phyloP scores from a whole-genome alignment of 257 asterid genomes.

The Leptodermis oblonga region DNA sequence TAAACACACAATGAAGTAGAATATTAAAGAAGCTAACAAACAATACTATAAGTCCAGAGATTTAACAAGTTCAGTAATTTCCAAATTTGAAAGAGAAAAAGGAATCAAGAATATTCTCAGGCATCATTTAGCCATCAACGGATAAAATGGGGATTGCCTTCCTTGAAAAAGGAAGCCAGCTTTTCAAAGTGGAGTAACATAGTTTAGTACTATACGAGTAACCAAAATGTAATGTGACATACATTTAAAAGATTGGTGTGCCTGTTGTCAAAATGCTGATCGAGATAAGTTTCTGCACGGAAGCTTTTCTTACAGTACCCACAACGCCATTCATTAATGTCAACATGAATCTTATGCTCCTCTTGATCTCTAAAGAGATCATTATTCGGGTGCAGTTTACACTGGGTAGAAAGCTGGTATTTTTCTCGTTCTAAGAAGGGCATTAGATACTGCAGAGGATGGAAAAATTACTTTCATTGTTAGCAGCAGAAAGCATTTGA shows the following conservation, averaged over 20 bases:
- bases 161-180: background rate
- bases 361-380: conserved; percentile 90
- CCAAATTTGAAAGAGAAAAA: background rate
- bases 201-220: background rate
- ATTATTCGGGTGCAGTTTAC: conserved; percentile 77
- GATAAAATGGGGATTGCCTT: background rate
- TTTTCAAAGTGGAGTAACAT: background rate
- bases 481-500: background rate
- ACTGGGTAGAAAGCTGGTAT: conserved; percentile 55
- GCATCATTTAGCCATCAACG: background rate
- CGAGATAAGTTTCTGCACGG: conserved; percentile 76
- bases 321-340: conserved; percentile 83
- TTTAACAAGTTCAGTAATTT: background rate
- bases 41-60: background rate
- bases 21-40: background rate
- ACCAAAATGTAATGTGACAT: conserved; percentile 28
- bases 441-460: conserved; percentile 62
- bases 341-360: conserved; percentile 76
- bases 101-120: background rate
- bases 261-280: conserved; percentile 92
- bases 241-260: conserved; percentile 85
- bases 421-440: conserved; percentile 72
- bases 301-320: conserved; percentile 86
- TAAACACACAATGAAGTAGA: background rate
- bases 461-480: conserved; percentile 19